Evolutionary conservation across 2,329 filamentous ascomycete species (phyloP).

Genomic region (Dactylellina cionopaga): DNA sequence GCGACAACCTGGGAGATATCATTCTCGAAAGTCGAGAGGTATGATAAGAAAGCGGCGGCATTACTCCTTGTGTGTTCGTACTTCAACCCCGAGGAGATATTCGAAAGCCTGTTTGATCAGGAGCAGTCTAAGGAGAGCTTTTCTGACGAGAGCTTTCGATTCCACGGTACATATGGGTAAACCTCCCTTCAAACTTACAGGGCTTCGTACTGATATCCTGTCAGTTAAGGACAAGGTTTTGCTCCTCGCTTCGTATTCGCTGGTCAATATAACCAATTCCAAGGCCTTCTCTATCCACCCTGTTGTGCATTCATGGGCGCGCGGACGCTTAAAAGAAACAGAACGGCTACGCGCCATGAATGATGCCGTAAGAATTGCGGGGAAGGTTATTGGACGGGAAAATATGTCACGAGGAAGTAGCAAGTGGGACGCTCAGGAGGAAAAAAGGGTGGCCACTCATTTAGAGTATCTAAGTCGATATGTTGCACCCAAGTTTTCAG

Average conservation of each 20-base stretch:
- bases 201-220: conserved; percentile 2
- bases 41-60: conserved; percentile 30
- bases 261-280: neutral
- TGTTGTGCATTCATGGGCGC: conserved; percentile 47
- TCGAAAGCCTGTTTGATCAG: conserved; percentile 30
- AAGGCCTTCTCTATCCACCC: conserved; percentile 38
- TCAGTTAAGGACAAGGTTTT: conserved; percentile 5
- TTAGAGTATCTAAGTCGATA: neutral
- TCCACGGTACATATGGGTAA: conserved; percentile 17
- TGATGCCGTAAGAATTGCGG: neutral
- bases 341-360: neutral
- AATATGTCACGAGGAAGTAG: too few relatives aligned
- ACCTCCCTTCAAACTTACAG: neutral
- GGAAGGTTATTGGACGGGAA: neutral
- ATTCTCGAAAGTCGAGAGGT: conserved; percentile 46
- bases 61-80: conserved; percentile 53
- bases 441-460: neutral
- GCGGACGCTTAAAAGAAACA: conserved; percentile 1
- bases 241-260: conserved; percentile 8
- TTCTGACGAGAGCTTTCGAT: neutral
- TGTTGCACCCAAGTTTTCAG: neutral
- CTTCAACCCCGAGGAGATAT: conserved; percentile 50
- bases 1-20: too few relatives aligned
- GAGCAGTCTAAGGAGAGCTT: conserved; percentile 22
- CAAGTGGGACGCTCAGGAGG: neutral